Percentiles rank a stretch among this genome's conserved stretches.
Conservation (phyloP, 345 rosid species). For the Gossypium australe region DNA sequence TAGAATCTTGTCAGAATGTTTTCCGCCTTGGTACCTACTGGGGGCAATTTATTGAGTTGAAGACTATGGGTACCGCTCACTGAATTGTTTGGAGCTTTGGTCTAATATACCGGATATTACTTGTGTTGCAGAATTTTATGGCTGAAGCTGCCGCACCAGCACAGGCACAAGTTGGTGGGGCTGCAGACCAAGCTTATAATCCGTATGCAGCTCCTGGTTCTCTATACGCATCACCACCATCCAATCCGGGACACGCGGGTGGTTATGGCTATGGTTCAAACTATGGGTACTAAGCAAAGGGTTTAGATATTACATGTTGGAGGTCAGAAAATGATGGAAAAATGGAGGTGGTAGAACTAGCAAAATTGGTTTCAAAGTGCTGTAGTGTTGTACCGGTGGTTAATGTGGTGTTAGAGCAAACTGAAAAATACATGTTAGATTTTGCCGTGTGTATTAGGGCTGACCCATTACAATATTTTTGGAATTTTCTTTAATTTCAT, state of each 20-base stretch:
- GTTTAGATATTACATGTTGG: background rate
- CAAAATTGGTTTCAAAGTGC: background rate
- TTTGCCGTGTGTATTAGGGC: constrained; percentile 8
- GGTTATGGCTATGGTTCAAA: constrained; percentile 64
- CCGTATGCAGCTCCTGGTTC: constrained; percentile 80
- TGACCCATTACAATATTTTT: background rate
- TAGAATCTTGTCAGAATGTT: background rate
- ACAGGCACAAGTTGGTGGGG: constrained; percentile 30
- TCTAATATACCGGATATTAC: constrained; percentile 4
- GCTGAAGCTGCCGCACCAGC: constrained; percentile 40
- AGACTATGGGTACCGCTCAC: background rate
- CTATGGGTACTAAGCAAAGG: constrained; percentile 54
- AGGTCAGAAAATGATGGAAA: background rate
- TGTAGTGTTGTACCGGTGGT: constrained; percentile 12
- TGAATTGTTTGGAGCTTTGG: background rate
- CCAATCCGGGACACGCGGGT: constrained; percentile 56
- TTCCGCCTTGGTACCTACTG: background rate
- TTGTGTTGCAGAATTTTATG: constrained; percentile 79
- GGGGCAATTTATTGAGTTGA: background rate
- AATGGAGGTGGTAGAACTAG: constrained; percentile 3
- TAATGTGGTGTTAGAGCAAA: background rate
- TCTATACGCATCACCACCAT: constrained; percentile 69
- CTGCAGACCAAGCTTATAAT: constrained; percentile 80
- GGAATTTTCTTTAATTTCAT: background rate
- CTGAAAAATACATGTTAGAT: background rate